Conservation (phyloP, 352 stramenopile species). For the Globisporangium abappressorium region DNA sequence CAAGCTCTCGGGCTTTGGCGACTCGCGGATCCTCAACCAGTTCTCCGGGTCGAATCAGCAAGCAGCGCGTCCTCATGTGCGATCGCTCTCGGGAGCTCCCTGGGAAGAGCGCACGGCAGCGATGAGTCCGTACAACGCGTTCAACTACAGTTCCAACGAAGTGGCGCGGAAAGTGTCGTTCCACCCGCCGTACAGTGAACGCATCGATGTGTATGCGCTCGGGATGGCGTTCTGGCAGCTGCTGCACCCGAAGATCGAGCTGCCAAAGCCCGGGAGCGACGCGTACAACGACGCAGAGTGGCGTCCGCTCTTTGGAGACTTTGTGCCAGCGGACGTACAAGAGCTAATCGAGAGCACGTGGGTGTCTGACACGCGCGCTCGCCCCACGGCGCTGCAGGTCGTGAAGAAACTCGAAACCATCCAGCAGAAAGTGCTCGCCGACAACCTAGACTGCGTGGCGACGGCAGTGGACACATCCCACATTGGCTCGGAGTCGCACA, state of each 20-base stretch:
- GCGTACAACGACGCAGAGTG: conserved; percentile 50
- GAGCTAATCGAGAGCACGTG: conserved; percentile 45
- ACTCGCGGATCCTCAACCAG: conserved; percentile 44
- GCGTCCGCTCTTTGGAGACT: conserved; percentile 33
- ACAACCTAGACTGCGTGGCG: conserved; percentile 30
- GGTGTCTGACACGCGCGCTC: conserved; percentile 31
- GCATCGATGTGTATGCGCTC: conserved; percentile 71
- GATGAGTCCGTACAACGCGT: conserved; percentile 30
- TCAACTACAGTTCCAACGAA: conserved; percentile 67
- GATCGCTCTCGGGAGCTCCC: background rate
- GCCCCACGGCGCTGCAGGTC: conserved; percentile 40
- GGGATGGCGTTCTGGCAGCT: conserved; percentile 78
- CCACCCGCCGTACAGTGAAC: conserved; percentile 53
- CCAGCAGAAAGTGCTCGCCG: conserved; percentile 26
- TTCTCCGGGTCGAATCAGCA: conserved; percentile 9
- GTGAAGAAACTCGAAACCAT: conserved; percentile 43
- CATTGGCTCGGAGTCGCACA: conserved; percentile 28
- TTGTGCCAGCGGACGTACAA: conserved; percentile 30
- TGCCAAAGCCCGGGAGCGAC: conserved; percentile 32
- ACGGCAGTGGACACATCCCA: conserved; percentile 31
- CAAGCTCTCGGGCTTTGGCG: conserved; percentile 71
- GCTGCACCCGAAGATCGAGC: conserved; percentile 50
- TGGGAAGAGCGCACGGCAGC: conserved; percentile 21
- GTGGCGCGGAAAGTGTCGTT: conserved; percentile 43
- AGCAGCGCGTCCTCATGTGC: background rate